Conservation (phyloP, 257 asterid genomes). For the Misopates orontium region DNA sequence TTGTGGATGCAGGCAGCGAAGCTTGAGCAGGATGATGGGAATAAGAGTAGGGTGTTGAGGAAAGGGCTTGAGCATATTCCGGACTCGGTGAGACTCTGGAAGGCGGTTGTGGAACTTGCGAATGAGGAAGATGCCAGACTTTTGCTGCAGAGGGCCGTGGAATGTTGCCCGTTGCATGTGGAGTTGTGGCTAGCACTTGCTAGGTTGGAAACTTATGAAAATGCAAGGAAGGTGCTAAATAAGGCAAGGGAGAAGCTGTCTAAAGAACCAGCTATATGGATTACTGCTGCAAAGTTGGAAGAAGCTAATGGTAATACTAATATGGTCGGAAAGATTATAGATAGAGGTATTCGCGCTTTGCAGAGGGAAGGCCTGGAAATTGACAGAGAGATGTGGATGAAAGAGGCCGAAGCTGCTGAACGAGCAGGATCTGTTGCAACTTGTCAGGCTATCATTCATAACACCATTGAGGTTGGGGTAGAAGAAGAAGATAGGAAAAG, state of each 20-base stretch:
- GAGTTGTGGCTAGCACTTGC: conserved; percentile 95
- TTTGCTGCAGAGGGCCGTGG: conserved; percentile 81
- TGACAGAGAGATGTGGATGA: conserved; percentile 94
- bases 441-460: conserved; percentile 79
- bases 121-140: conserved; percentile 78
- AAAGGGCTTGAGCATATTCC: conserved; percentile 85
- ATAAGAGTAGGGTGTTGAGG: conserved; percentile 74
- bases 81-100: conserved; percentile 89
- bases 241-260: conserved; percentile 78
- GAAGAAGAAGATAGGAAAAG: conserved; percentile 95
- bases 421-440: conserved; percentile 87
- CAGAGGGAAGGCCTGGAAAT: conserved; percentile 86
- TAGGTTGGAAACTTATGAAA: conserved; percentile 74
- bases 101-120: conserved; percentile 91
- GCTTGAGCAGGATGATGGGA: conserved; percentile 70
- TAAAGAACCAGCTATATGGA: conserved; percentile 92
- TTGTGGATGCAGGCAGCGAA: conserved; percentile 91
- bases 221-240: conserved; percentile 81
- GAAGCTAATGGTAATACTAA: conserved; percentile 77
- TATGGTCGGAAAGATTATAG: conserved; percentile 76
- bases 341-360: conserved; percentile 76
- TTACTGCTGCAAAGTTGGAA: conserved; percentile 88
- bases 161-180: conserved; percentile 65
- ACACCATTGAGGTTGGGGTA: conserved; percentile 81
- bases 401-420: conserved; percentile 93